Percentiles rank a stretch among this genome's conserved stretches.
phyloP scores from a whole-genome alignment of 768 basidiomycete species.

The Pulveroboletus sp. region DNA sequence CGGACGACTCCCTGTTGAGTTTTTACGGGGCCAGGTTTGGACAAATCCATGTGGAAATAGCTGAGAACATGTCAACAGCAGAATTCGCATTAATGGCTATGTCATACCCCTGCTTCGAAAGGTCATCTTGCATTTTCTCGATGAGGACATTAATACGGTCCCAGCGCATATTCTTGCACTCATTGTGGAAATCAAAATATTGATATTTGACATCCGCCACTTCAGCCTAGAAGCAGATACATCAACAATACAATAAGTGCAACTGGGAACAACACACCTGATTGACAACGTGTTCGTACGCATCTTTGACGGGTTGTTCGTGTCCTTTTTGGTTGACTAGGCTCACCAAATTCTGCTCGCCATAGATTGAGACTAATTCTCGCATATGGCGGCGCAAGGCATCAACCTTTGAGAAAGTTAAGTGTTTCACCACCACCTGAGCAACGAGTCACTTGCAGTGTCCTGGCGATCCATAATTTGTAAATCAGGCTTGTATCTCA shows the following conservation, averaged over 20 bases:
- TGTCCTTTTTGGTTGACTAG: constrained; percentile 92
- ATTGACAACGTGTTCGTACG: constrained; percentile 76
- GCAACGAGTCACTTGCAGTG: constrained; percentile 54
- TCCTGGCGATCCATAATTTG: constrained; percentile 92
- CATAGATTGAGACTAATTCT: constrained; percentile 72
- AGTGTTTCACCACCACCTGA: constrained; percentile 1
- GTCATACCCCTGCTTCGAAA: constrained; percentile 62
- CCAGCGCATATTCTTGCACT: constrained; percentile 94
- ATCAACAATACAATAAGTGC: background rate
- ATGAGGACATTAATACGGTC: constrained; percentile 85
- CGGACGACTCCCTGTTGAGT: constrained; percentile 78
- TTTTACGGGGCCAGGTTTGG: constrained; percentile 43
- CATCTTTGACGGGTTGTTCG: constrained; percentile 94
- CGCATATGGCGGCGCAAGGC: constrained; percentile 73
- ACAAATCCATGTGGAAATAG: constrained; percentile 71
- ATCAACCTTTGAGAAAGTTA: constrained; percentile 46
- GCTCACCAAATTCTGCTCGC: constrained; percentile 78
- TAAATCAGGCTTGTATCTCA: constrained; percentile 94
- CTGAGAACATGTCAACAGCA: constrained; percentile 36
- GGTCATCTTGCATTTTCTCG: constrained; percentile 69
- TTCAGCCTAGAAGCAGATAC: constrained; percentile 43
- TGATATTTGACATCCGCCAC: constrained; percentile 75
- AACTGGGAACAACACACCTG: constrained; percentile 42
- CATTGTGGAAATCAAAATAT: constrained; percentile 97
- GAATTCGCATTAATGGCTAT: background rate